Percentiles rank a stretch among this genome's conserved stretches.
Evolutionary conservation across 2,329 filamentous ascomycete species (phyloP).

Genomic region (Colletotrichum destructivum): DNA sequence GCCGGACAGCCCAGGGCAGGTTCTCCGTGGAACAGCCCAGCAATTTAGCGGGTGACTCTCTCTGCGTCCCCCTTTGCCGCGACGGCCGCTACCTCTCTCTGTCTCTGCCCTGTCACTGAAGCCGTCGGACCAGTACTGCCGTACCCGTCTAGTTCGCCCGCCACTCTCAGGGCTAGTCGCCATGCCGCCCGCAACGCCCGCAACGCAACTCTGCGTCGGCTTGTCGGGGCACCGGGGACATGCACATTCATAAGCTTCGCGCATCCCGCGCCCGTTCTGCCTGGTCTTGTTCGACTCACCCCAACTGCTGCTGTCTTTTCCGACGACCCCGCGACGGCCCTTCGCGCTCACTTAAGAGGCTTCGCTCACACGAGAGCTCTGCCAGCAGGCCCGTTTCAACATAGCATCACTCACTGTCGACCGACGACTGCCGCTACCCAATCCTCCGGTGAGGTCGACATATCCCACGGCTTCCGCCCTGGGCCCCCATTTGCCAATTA

Average conservation of each 20-base stretch:
- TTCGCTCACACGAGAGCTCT: conserved; percentile 33
- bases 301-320: conserved; percentile 31
- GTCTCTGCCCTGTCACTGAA: conserved; percentile 15
- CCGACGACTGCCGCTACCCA: background rate
- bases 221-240: conserved; percentile 16
- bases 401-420: background rate
- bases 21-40: conserved; percentile 36
- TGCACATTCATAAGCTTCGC: conserved; percentile 42
- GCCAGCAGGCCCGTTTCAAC: conserved; percentile 24
- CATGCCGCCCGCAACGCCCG: conserved; percentile 41
- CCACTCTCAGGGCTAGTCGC: conserved; percentile 39
- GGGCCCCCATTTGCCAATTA: conserved; percentile 4
- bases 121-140: conserved; percentile 26
- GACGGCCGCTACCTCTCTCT: conserved; percentile 3
- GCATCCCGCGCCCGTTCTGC: conserved; percentile 23
- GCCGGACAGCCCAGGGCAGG: conserved; percentile 23
- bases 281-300: conserved; percentile 1
- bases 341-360: conserved; percentile 26
- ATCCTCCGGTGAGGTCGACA: conserved; percentile 1
- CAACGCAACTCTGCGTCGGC: conserved; percentile 37
- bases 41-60: conserved; percentile 8
- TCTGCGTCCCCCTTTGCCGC: background rate
- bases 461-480: background rate
- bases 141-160: conserved; percentile 40
- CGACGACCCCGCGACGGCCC: conserved; percentile 28